Percentiles rank a stretch among this genome's conserved stretches.
Evolutionary conservation across 805 yeast species (phyloP).

Genomic region (Pichia kluyveri): DNA sequence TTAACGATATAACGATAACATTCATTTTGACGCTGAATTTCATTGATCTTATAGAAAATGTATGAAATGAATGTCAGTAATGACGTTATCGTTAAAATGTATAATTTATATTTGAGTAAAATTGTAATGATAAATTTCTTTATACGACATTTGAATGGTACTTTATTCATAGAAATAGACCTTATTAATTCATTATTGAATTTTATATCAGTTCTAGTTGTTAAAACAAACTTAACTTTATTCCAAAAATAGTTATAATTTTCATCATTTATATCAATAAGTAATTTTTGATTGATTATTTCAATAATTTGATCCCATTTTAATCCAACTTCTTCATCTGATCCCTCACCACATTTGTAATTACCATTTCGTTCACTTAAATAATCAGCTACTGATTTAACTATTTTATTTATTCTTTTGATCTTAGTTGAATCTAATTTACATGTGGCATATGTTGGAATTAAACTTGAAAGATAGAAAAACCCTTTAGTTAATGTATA

Average conservation of each 20-base stretch:
- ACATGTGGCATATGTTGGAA: slow-evolving; percentile 62
- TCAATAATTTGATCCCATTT: slow-evolving; percentile 59
- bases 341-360: slow-evolving; percentile 28
- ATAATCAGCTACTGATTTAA: slow-evolving; percentile 54
- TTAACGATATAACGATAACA: slow-evolving; percentile 37
- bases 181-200: slow-evolving; percentile 11
- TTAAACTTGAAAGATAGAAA: slow-evolving; percentile 31
- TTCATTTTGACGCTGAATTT: slow-evolving; percentile 29
- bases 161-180: slow-evolving; percentile 20
- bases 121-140: slow-evolving; percentile 16
- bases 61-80: slow-evolving; percentile 4
- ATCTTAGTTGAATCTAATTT: slow-evolving; percentile 70
- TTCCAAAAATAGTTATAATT: slow-evolving; percentile 20
- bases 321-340: slow-evolving; percentile 25
- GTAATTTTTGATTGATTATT: slow-evolving; percentile 43
- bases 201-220: slow-evolving; percentile 5
- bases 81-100: slow-evolving; percentile 10
- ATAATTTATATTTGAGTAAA: slow-evolving; percentile 16
- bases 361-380: slow-evolving; percentile 67
- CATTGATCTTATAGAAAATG: slow-evolving; percentile 28
- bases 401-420: slow-evolving; percentile 56
- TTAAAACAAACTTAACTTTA: slow-evolving; percentile 11
- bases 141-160: slow-evolving; percentile 22
- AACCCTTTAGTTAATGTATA: slow-evolving; percentile 29
- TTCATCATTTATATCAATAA: slow-evolving; percentile 12